Conservation (phyloP, 305 asterid genomes). For the Fraxinus angustifolia region DNA sequence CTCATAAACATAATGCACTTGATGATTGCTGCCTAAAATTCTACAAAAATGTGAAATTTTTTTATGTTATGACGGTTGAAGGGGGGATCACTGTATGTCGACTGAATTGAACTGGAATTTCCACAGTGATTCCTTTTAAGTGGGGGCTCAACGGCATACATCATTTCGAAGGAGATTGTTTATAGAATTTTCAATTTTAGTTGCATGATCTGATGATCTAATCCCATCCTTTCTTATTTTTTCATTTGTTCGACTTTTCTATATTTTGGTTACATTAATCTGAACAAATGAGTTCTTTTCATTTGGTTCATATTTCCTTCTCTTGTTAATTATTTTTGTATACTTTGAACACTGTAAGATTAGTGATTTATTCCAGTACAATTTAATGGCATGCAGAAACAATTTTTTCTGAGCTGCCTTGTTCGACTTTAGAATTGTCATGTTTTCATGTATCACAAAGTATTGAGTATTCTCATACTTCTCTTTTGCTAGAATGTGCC, state of each 20-base stretch:
- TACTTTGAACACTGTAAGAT: background rate
- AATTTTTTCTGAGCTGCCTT: background rate
- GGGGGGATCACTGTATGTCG: background rate
- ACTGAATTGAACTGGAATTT: background rate
- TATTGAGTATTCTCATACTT: background rate
- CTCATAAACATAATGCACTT: background rate
- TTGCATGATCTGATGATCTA: background rate
- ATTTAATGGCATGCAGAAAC: background rate
- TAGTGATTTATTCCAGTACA: background rate
- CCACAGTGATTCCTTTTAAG: background rate
- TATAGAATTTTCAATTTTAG: background rate
- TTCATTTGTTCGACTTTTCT: background rate
- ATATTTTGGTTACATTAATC: background rate
- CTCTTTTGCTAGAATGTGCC: background rate
- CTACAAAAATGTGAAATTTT: constrained; percentile 6
- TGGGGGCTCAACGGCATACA: background rate
- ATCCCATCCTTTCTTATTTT: background rate
- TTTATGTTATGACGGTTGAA: background rate
- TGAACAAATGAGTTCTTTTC: background rate
- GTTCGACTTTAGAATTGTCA: background rate
- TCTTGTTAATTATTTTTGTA: background rate
- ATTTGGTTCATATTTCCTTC: background rate
- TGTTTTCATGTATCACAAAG: background rate
- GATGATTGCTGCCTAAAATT: background rate
- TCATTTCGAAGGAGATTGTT: background rate